phyloP scores from a whole-genome alignment of 176 grass and related monocot species.

The Oryza meyeriana region DNA sequence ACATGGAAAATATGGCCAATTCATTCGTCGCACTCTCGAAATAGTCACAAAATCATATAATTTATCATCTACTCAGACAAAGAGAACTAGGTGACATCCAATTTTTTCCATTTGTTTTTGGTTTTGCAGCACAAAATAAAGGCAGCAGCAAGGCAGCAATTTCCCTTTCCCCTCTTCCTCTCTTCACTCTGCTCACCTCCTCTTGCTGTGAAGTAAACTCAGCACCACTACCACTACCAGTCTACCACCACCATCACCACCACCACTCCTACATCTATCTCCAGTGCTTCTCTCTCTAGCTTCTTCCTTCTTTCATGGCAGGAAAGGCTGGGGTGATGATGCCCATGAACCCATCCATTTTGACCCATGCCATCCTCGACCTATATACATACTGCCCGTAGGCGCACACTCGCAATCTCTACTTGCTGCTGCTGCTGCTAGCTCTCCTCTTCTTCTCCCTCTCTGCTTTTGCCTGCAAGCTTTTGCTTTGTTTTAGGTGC shows the following conservation, averaged over 20 bases:
- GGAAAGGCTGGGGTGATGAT: conserved; percentile 63
- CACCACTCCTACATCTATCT: conserved; percentile 26
- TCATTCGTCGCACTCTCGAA: too few relatives aligned
- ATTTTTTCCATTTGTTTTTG: background rate
- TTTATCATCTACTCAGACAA: too few relatives aligned
- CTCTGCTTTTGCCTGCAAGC: conserved; percentile 44
- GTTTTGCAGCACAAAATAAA: conserved; percentile 22
- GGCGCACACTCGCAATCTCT: conserved; percentile 25
- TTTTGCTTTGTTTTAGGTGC: conserved; percentile 53
- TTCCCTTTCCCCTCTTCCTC: background rate
- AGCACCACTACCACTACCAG: conserved; percentile 2
- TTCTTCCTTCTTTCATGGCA: conserved; percentile 63
- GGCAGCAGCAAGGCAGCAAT: conserved; percentile 13
- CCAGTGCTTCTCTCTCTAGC: conserved; percentile 25
- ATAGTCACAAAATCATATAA: too few relatives aligned
- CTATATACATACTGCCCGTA: conserved; percentile 35
- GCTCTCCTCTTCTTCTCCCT: background rate
- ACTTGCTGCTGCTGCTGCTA: background rate
- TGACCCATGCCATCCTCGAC: conserved; percentile 45
- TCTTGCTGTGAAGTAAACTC: background rate
- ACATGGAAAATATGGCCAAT: too few relatives aligned
- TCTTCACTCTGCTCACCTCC: background rate
- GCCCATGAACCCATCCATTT: conserved; percentile 57
- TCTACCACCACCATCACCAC: background rate
- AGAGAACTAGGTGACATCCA: too few relatives aligned